Conservation (phyloP, 768 basidiomycete genomes). For the Lentinula sp. region DNA sequence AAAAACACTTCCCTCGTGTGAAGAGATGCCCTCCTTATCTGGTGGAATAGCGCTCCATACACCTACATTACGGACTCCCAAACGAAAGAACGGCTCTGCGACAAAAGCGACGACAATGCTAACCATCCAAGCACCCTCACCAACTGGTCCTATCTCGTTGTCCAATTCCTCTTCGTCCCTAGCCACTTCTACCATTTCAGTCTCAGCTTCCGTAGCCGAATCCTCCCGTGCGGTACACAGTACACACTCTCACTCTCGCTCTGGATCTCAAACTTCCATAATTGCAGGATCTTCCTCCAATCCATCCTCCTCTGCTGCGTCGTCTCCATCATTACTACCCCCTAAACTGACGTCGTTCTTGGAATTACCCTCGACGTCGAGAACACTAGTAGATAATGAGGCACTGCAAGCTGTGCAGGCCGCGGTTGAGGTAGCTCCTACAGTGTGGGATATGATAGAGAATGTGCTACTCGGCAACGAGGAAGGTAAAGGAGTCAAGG, state of each 20-base stretch:
- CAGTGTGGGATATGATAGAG: constrained; percentile 79
- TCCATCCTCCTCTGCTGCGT: constrained; percentile 21
- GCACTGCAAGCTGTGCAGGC: constrained; percentile 72
- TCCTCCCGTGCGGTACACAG: constrained; percentile 12
- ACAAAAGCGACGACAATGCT: constrained; percentile 29
- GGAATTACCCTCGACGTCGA: constrained; percentile 49
- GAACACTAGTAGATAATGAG: constrained; percentile 69
- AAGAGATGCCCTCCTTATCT: constrained; percentile 30
- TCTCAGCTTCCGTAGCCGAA: constrained; percentile 18
- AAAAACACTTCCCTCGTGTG: constrained; percentile 67
- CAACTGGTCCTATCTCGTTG: constrained; percentile 35
- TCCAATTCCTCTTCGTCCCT: constrained; percentile 24
- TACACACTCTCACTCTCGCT: constrained; percentile 25
- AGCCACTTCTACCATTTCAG: background rate
- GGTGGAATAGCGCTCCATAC: constrained; percentile 31
- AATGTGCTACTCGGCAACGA: constrained; percentile 51
- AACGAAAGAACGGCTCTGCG: constrained; percentile 30
- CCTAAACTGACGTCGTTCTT: constrained; percentile 30
- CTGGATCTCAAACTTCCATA: constrained; percentile 35
- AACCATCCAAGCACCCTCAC: constrained; percentile 22
- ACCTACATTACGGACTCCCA: constrained; percentile 42
- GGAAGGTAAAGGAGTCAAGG: constrained; percentile 12
- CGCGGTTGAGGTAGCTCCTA: constrained; percentile 75
- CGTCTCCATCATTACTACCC: constrained; percentile 27
- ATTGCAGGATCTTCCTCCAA: constrained; percentile 12